phyloP scores from a whole-genome alignment of 257 asterid genomes.

The Mitragyna speciosa region DNA sequence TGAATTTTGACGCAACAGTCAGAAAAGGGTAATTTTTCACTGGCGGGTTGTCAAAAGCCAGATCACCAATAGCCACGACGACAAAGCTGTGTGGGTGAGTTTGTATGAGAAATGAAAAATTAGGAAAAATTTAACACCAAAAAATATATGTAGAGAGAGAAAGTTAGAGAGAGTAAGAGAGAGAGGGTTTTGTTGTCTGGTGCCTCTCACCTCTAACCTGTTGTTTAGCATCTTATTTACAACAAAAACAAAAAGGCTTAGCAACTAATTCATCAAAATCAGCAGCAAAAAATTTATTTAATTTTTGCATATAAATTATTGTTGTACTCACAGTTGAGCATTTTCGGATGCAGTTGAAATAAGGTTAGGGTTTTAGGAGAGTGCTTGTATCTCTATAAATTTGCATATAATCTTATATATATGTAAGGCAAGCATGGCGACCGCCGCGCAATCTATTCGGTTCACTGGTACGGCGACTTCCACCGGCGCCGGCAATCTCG shows the following conservation, averaged over 20 bases:
- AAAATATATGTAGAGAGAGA: neutral
- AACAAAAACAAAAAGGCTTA: neutral
- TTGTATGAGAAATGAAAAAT: neutral
- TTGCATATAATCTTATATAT: neutral
- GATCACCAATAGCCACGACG: neutral
- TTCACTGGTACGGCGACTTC: constrained; percentile 55
- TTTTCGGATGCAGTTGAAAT: constrained; percentile 5
- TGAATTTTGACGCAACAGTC: neutral
- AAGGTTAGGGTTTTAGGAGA: constrained; percentile 50
- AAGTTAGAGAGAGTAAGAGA: neutral
- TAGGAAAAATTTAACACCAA: no score
- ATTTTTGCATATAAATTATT: neutral
- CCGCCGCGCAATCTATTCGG: constrained; percentile 60
- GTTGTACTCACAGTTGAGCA: neutral
- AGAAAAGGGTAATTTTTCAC: neutral
- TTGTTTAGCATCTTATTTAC: neutral
- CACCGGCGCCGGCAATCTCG: constrained; percentile 63
- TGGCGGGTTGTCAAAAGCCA: neutral
- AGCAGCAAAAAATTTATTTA: neutral
- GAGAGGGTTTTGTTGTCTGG: constrained; percentile 3
- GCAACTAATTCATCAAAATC: neutral
- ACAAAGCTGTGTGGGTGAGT: neutral
- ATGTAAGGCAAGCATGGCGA: constrained; percentile 36
- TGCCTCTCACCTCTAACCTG: neutral
- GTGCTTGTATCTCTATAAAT: neutral